phyloP scores from a whole-genome alignment of 352 stramenopile genomes.

The Phytophthora aleatoria region DNA sequence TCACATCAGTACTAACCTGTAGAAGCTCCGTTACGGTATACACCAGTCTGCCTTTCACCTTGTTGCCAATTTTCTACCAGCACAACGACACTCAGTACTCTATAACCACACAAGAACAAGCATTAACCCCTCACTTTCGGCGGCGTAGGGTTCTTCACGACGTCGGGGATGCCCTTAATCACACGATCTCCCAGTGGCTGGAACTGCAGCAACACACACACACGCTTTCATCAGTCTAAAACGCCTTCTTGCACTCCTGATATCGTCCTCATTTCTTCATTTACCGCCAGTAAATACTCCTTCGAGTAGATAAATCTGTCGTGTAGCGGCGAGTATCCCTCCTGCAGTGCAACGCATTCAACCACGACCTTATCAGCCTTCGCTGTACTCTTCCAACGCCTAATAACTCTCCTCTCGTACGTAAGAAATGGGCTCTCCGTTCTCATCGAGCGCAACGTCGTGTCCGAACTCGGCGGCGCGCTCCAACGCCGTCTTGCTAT shows the following conservation, averaged over 20 bases:
- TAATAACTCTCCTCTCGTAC: constrained; percentile 18
- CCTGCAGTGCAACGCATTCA: constrained; percentile 14
- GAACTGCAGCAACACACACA: constrained; percentile 44
- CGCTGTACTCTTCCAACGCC: neutral
- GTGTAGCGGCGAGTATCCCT: constrained; percentile 38
- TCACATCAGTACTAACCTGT: constrained; percentile 33
- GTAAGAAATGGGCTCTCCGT: constrained; percentile 40
- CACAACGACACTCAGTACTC: constrained; percentile 4
- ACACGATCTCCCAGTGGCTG: constrained; percentile 52
- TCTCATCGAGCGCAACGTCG: constrained; percentile 26
- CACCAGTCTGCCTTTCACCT: constrained; percentile 55
- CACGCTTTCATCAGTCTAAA: neutral
- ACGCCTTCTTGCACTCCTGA: neutral
- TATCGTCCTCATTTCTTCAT: neutral
- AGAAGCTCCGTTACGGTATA: constrained; percentile 74
- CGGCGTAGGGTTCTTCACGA: constrained; percentile 47
- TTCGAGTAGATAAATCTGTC: constrained; percentile 67
- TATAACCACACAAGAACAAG: neutral
- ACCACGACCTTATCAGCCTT: constrained; percentile 5
- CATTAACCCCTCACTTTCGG: constrained; percentile 34
- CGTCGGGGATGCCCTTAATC: constrained; percentile 46
- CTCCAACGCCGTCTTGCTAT: constrained; percentile 27
- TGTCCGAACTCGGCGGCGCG: constrained; percentile 17
- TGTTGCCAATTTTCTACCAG: constrained; percentile 44
- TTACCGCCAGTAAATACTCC: constrained; percentile 61